Percentiles rank a stretch among this genome's conserved stretches.
These are phyloP conservation scores for Penicillium subrubescens DNA, from an alignment of 495 filamentous ascomycete genomes.

Conservation along the genomic window DNA sequence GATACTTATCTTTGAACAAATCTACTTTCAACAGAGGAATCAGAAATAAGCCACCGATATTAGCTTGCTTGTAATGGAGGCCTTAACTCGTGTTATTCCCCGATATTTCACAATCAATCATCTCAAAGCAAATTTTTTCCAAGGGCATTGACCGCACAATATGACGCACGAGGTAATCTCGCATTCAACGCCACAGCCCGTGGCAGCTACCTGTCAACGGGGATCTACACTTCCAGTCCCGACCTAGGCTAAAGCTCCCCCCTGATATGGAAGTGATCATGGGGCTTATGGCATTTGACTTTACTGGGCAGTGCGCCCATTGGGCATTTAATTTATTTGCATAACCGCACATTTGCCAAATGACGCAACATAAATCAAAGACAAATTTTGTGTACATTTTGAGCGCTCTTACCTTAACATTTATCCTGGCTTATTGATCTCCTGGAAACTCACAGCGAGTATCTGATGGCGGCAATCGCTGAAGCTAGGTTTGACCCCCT, in stretches of 20 bases:
- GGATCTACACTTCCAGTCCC: not conserved
- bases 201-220: not conserved
- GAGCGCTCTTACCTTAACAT: not conserved
- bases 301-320: not conserved
- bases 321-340: constrained; percentile 11
- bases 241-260: not conserved
- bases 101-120: not conserved
- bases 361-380: not conserved
- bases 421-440: not conserved
- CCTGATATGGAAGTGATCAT: not conserved
- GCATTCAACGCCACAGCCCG: not conserved
- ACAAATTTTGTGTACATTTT: not conserved
- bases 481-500: not conserved
- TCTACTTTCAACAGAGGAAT: not conserved
- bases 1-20: no score
- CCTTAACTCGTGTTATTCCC: not conserved
- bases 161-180: not conserved
- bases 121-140: not conserved
- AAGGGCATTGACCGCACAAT: not conserved
- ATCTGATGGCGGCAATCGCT: not conserved
- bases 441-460: not conserved
- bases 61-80: not conserved
- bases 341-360: not conserved
- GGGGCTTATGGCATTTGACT: not conserved
- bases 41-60: not conserved